Evolutionary conservation across 208 protist species (phyloP).

Genomic region (Herpetomonas samuelpessoai): DNA sequence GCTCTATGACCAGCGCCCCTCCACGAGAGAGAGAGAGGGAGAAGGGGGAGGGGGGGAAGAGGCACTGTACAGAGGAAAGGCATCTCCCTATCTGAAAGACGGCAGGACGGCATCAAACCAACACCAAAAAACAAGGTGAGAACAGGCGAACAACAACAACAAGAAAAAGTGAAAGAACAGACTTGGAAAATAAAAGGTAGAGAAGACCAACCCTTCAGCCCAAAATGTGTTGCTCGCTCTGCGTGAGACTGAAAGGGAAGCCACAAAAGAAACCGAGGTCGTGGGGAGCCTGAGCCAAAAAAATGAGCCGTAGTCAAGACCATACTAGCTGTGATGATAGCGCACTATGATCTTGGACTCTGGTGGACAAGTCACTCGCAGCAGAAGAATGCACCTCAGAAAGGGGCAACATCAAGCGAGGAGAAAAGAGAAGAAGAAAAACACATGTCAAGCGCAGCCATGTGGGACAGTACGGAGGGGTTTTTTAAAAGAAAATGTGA

Average conservation of each 20-base stretch:
- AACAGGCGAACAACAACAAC: slow-evolving; percentile 7
- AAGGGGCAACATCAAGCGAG: too few relatives aligned
- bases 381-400: too few relatives aligned
- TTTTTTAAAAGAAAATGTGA: too few relatives aligned
- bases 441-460: too few relatives aligned
- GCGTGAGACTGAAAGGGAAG: slow-evolving; percentile 3
- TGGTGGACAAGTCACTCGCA: too few relatives aligned
- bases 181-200: slow-evolving; percentile 5
- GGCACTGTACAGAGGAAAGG: background rate
- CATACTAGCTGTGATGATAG: too few relatives aligned
- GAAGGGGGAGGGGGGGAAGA: slow-evolving; percentile 8
- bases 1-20: background rate
- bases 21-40: slow-evolving; percentile 16
- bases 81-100: slow-evolving; percentile 10
- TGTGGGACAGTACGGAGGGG: too few relatives aligned
- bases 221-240: slow-evolving; percentile 1
- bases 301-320: too few relatives aligned
- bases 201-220: slow-evolving; percentile 6
- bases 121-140: slow-evolving; percentile 9
- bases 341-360: too few relatives aligned
- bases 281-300: too few relatives aligned
- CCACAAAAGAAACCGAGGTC: slow-evolving; percentile 14
- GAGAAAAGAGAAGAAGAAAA: too few relatives aligned
- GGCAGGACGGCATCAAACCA: too few relatives aligned
- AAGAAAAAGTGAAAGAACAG: slow-evolving; percentile 2